A percentile compares a stretch with the other conserved stretches of the same genome.
phyloP scores from a whole-genome alignment of 2,329 filamentous ascomycete species.

The Periconia macrospinosa region DNA sequence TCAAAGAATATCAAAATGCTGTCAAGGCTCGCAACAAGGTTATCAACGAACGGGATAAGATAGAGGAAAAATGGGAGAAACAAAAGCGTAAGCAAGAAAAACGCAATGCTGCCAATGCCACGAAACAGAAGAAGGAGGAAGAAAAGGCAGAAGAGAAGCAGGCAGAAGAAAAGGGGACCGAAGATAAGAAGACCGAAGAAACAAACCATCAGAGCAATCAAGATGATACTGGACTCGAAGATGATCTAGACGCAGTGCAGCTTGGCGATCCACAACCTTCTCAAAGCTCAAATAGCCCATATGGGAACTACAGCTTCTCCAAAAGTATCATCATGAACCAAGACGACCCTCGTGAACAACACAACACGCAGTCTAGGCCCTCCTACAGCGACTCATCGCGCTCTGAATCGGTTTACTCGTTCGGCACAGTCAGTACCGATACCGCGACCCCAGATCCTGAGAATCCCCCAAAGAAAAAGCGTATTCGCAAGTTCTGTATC shows the following conservation, averaged over 20 bases:
- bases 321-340: slow-evolving; percentile 33
- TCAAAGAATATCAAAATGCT: slow-evolving; percentile 67
- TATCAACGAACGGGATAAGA: slow-evolving; percentile 64
- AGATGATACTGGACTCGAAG: slow-evolving; percentile 12
- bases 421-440: slow-evolving; percentile 15
- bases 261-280: slow-evolving; percentile 10
- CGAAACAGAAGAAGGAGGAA: slow-evolving; percentile 3
- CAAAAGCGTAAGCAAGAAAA: slow-evolving; percentile 35
- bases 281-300: slow-evolving; percentile 13
- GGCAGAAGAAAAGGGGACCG: slow-evolving; percentile 18
- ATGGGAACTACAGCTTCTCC: slow-evolving; percentile 34
- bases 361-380: slow-evolving; percentile 9
- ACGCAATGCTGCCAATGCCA: not conserved
- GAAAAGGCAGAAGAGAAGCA: slow-evolving; percentile 38
- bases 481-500: slow-evolving; percentile 77
- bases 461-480: slow-evolving; percentile 44
- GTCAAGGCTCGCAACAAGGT: slow-evolving; percentile 68
- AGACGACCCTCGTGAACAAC: slow-evolving; percentile 23
- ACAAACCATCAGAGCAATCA: not conserved
- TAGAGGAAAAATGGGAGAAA: slow-evolving; percentile 51
- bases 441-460: slow-evolving; percentile 2
- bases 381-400: slow-evolving; percentile 2
- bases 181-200: not conserved
- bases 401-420: slow-evolving; percentile 22
- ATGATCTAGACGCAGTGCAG: slow-evolving; percentile 26